These are phyloP conservation scores for Aspergillus mulundensis DNA, from an alignment of 495 filamentous ascomycete species.

Conservation along the genomic window DNA sequence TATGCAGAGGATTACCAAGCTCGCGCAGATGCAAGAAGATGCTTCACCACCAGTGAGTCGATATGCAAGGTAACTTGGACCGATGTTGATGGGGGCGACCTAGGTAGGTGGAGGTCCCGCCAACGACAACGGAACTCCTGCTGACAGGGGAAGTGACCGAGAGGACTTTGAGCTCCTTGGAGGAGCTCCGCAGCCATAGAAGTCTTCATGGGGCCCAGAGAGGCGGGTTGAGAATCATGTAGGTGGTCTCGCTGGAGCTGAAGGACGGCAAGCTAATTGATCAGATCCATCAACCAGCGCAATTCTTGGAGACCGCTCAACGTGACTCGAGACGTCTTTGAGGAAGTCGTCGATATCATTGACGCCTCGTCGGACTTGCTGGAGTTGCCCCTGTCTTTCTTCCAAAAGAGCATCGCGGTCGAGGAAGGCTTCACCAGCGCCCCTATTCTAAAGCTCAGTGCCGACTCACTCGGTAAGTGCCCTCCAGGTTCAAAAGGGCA, in stretches of 20 bases:
- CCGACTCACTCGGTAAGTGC: slow-evolving; percentile 23
- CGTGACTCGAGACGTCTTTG: slow-evolving; percentile 30
- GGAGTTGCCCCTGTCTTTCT: slow-evolving; percentile 38
- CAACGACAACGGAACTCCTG: background rate
- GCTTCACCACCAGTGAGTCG: slow-evolving; percentile 10
- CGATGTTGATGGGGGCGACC: slow-evolving; percentile 2
- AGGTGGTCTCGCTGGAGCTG: slow-evolving; percentile 4
- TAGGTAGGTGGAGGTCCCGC: background rate
- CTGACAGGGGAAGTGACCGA: background rate
- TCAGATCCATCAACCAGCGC: slow-evolving; percentile 39
- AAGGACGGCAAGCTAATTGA: background rate
- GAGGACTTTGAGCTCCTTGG: background rate
- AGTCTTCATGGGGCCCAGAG: background rate
- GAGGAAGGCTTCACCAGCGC: slow-evolving; percentile 35
- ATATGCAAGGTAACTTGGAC: slow-evolving; percentile 10
- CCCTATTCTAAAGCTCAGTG: slow-evolving; percentile 18
- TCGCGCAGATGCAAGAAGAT: slow-evolving; percentile 5
- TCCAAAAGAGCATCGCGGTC: slow-evolving; percentile 29
- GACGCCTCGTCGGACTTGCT: slow-evolving; percentile 28
- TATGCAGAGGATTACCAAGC: slow-evolving; percentile 12
- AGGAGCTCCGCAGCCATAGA: background rate
- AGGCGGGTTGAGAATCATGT: slow-evolving; percentile 28
- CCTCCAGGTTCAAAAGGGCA: background rate
- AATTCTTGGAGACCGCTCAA: slow-evolving; percentile 42
- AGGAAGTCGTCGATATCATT: slow-evolving; percentile 25